A percentile compares a stretch with the other conserved stretches of the same genome.
Evolutionary conservation across 75 land plant genomes (phyloP).

Genomic region (Picea glauca): DNA sequence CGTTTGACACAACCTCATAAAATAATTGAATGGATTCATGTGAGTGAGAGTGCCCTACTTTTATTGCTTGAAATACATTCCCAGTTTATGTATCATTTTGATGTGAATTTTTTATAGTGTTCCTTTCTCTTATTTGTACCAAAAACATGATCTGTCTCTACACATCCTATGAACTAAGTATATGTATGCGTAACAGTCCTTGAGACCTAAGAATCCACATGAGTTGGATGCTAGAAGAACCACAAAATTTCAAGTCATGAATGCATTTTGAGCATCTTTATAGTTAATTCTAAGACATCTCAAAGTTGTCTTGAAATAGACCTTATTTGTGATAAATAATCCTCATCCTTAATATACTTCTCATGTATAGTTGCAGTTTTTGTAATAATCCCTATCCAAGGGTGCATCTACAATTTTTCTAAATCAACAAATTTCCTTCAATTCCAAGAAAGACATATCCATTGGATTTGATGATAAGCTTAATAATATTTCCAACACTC

Average conservation of each 20-base stretch:
- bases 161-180: too few relatives aligned
- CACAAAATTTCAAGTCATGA: too few relatives aligned
- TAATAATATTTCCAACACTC: conserved; percentile 87
- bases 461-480: conserved; percentile 87
- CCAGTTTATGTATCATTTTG: not conserved
- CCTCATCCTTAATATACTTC: conserved; percentile 82
- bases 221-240: too few relatives aligned
- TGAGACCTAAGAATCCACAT: too few relatives aligned
- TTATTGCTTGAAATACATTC: not conserved
- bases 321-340: not conserved
- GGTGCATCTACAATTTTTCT: conserved; percentile 82
- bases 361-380: conserved; percentile 76
- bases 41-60: not conserved
- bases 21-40: not conserved
- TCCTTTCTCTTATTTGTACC: not conserved
- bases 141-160: not conserved
- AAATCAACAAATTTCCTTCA: conserved; percentile 79
- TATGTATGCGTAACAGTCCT: too few relatives aligned
- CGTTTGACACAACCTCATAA: too few relatives aligned
- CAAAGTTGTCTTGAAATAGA: too few relatives aligned
- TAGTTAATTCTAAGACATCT: too few relatives aligned
- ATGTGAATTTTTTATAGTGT: not conserved
- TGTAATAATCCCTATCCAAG: conserved; percentile 94
- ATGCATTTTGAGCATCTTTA: too few relatives aligned
- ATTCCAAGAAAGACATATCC: conserved; percentile 87